Conservation (phyloP, 129 eudicot species). For the Flaveria bidentis region DNA sequence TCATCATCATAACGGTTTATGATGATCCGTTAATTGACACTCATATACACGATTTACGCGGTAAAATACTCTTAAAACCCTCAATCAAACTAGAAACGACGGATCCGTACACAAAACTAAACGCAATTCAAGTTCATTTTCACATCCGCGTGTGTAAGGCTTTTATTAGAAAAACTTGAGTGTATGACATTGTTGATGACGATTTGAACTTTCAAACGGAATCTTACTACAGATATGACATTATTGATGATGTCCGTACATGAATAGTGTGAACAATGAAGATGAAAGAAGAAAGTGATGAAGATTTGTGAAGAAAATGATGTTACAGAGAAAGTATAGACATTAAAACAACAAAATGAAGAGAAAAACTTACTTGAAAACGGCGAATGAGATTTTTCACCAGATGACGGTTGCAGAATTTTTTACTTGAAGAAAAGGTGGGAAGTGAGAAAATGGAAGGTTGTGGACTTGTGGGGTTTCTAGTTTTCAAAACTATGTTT, state of each 20-base stretch:
- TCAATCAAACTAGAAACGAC: background rate
- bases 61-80: background rate
- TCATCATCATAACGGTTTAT: conserved; percentile 10
- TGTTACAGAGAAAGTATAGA: no score
- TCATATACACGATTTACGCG: conserved; percentile 10
- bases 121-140: background rate
- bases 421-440: no score
- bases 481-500: no score
- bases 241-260: background rate
- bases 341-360: no score
- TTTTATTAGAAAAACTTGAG: background rate
- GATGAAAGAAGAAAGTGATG: background rate
- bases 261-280: background rate
- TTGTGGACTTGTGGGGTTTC: no score
- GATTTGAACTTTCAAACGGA: background rate
- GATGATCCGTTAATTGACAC: background rate
- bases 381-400: no score
- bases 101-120: conserved; percentile 13
- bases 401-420: no score
- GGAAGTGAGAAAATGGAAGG: no score
- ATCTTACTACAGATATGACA: background rate
- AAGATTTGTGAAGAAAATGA: no score
- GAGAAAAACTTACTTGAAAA: no score
- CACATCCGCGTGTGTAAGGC: conserved; percentile 9
- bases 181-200: background rate